phyloP scores from a whole-genome alignment of 179 eudicot genomes.

The Spergularia azorica region DNA sequence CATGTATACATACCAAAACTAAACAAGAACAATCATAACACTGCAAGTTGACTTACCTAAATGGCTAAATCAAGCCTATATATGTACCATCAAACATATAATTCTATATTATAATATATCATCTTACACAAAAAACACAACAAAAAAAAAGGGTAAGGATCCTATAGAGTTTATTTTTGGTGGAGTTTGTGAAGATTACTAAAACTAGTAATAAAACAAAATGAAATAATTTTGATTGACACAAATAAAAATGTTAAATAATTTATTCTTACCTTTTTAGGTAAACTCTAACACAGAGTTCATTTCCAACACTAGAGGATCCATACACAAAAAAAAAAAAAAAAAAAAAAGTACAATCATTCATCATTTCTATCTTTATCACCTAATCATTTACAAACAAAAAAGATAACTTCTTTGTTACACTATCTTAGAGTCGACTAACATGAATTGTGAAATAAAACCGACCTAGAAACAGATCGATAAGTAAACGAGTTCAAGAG shows the following conservation, averaged over 20 bases:
- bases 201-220: no score
- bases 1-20: neutral
- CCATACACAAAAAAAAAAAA: no score
- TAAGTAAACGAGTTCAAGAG: neutral
- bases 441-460: neutral
- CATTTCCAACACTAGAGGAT: no score
- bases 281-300: no score
- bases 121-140: neutral
- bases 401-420: conserved; percentile 23
- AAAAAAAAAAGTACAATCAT: conserved; percentile 18
- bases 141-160: no score
- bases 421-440: neutral
- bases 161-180: no score
- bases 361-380: conserved; percentile 26
- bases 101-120: neutral
- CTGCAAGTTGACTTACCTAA: neutral
- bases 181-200: no score
- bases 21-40: neutral
- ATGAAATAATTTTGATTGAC: no score
- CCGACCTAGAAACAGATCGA: neutral
- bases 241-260: no score
- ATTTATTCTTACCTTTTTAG: no score
- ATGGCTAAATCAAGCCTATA: conserved; percentile 7
- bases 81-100: conserved; percentile 8
- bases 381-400: neutral